A percentile compares a stretch with the other conserved stretches of the same genome.
phyloP scores from a whole-genome alignment of 352 stramenopile genomes.

The Lagenidium sp. region DNA sequence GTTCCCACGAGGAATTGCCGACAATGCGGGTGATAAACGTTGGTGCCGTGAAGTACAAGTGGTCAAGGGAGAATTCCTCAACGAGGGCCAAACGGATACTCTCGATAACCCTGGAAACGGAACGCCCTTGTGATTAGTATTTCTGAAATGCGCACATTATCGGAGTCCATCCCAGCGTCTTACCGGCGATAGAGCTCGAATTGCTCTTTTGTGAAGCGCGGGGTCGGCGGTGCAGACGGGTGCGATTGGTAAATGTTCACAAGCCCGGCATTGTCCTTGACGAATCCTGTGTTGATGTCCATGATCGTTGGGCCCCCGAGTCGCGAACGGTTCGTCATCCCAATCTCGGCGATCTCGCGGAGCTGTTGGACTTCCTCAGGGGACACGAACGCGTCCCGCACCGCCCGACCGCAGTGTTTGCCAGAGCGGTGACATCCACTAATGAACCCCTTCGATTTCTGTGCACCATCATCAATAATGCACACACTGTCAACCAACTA shows the following conservation, averaged over 20 bases:
- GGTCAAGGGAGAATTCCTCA: conserved; percentile 65
- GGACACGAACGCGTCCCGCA: conserved; percentile 73
- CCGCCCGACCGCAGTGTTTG: conserved; percentile 50
- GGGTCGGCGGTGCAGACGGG: conserved; percentile 24
- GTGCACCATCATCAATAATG: too few species aligned
- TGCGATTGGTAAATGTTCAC: conserved; percentile 84
- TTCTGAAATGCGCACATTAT: not conserved
- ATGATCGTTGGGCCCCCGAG: conserved; percentile 88
- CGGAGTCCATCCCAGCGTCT: not conserved
- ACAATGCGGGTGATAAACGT: conserved; percentile 90
- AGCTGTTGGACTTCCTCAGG: conserved; percentile 54
- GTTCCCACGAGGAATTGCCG: conserved; percentile 75
- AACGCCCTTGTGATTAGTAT: not conserved
- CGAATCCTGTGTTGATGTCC: conserved; percentile 87
- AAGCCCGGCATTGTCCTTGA: conserved; percentile 80
- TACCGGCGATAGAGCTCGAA: conserved; percentile 76
- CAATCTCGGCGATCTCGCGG: conserved; percentile 72
- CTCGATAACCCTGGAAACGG: conserved; percentile 42
- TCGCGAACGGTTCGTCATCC: conserved; percentile 64
- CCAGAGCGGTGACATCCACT: conserved; percentile 55
- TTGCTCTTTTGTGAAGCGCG: conserved; percentile 71
- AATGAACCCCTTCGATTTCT: conserved; percentile 39
- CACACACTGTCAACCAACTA: not conserved
- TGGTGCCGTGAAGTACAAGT: conserved; percentile 88
- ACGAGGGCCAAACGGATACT: conserved; percentile 72